Percentiles rank a stretch among this genome's conserved stretches.
Evolutionary conservation across 805 yeast species (phyloP).

Genomic region (Monosporozyma servazzii): DNA sequence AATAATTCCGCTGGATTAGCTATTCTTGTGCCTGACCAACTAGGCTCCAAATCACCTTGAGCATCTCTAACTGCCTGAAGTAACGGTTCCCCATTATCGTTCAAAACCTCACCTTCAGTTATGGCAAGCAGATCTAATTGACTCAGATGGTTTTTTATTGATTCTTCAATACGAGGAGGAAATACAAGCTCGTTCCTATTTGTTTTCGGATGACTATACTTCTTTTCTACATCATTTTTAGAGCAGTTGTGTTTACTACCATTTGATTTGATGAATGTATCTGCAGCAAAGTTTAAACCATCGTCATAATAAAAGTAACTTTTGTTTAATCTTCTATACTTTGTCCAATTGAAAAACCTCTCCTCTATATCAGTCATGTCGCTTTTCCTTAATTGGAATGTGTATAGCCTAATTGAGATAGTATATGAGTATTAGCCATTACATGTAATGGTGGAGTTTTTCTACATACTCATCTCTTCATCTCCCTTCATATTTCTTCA

Average conservation of each 20-base stretch:
- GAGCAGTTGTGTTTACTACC: background rate
- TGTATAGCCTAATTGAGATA: too few species aligned
- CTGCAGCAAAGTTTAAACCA: background rate
- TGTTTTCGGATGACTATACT: background rate
- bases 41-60: slow-evolving; percentile 16
- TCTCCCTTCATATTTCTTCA: background rate
- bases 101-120: background rate
- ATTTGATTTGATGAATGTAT: background rate
- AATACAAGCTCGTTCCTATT: background rate
- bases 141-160: slow-evolving; percentile 5
- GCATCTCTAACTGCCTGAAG: slow-evolving; percentile 4
- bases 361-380: slow-evolving; percentile 3
- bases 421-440: background rate
- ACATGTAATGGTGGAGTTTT: background rate
- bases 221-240: background rate
- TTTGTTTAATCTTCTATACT: slow-evolving; percentile 7
- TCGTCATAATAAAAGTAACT: background rate
- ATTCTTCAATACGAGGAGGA: slow-evolving; percentile 1
- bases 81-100: slow-evolving; percentile 8
- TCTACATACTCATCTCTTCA: too few species aligned
- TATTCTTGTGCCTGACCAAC: slow-evolving; percentile 13
- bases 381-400: background rate
- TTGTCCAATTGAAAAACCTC: slow-evolving; percentile 8
- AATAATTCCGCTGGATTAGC: slow-evolving; percentile 17
- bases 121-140: slow-evolving; percentile 5